Evolutionary conservation across 371 early-diverging fungal genomes (phyloP).

Genomic region (Enterocytospora artemiae): DNA sequence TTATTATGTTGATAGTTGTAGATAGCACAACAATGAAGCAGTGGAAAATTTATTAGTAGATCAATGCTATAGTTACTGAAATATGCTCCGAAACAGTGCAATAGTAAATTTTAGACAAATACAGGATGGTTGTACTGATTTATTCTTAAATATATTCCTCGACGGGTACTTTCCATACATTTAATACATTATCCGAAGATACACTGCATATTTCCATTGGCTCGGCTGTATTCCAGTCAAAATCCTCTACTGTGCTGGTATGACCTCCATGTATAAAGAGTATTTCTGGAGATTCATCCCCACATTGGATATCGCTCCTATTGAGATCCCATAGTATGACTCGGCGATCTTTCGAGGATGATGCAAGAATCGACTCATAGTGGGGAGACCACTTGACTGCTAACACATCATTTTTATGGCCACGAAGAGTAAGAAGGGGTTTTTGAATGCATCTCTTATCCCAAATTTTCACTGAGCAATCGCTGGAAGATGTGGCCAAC

Average conservation of each 20-base stretch:
- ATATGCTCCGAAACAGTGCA: too few species aligned
- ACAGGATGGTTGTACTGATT: too few species aligned
- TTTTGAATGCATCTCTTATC: slow-evolving; percentile 75
- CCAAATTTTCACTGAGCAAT: slow-evolving; percentile 82
- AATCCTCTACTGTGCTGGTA: slow-evolving; percentile 81
- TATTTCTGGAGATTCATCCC: slow-evolving; percentile 91
- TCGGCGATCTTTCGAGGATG: slow-evolving; percentile 75
- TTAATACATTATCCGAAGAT: slow-evolving; percentile 85
- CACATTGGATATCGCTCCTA: slow-evolving; percentile 73
- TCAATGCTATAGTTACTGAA: too few species aligned
- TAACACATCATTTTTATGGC: slow-evolving; percentile 76
- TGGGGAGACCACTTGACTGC: slow-evolving; percentile 87
- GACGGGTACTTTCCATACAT: slow-evolving; percentile 70
- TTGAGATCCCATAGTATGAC: slow-evolving; percentile 87
- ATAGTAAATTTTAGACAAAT: too few species aligned
- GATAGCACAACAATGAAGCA: too few species aligned
- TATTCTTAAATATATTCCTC: slow-evolving; percentile 32
- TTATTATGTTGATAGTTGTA: too few species aligned
- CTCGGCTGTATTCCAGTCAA: slow-evolving; percentile 84
- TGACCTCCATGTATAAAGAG: slow-evolving; percentile 96
- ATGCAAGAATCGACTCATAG: slow-evolving; percentile 75
- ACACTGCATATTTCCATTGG: slow-evolving; percentile 81
- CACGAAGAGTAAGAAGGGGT: slow-evolving; percentile 70
- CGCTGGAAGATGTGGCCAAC: slow-evolving; percentile 82
- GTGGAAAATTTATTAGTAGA: too few species aligned